These are phyloP conservation scores for Trichoderma parareesei DNA, from an alignment of 495 filamentous ascomycete genomes.

Conservation along the genomic window DNA sequence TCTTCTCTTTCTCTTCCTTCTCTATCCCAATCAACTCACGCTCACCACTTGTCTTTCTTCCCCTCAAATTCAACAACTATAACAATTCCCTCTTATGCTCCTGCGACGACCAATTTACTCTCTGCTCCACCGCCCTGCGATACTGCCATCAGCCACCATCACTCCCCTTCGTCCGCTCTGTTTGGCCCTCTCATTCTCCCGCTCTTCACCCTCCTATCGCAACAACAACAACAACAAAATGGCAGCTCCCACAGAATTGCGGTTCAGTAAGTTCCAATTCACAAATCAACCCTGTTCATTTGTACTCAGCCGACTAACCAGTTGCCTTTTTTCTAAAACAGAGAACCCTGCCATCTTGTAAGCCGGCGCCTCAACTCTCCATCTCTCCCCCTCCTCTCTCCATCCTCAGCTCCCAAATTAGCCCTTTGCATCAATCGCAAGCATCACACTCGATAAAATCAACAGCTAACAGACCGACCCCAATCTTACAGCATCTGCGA, in stretches of 20 bases:
- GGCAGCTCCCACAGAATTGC: background rate
- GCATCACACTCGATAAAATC: too few species aligned
- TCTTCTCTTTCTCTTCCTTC: too few species aligned
- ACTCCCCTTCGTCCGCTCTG: background rate
- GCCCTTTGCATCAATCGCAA: too few species aligned
- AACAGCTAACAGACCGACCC: background rate
- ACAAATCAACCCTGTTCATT: background rate
- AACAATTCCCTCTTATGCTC: too few species aligned
- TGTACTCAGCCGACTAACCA: background rate
- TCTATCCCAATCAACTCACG: too few species aligned
- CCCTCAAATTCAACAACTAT: too few species aligned
- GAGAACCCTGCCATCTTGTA: constrained; percentile 66
- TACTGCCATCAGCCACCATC: background rate
- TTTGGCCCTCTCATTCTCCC: background rate
- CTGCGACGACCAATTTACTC: too few species aligned
- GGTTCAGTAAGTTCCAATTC: constrained; percentile 3
- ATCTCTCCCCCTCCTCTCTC: background rate
- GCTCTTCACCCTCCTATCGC: background rate
- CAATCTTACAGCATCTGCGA: constrained; percentile 68
- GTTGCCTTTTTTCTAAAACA: constrained; percentile 19
- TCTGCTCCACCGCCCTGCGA: too few species aligned
- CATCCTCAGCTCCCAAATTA: background rate
- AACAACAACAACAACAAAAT: background rate
- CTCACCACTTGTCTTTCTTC: too few species aligned
- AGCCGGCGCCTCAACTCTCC: background rate